Evolutionary conservation across 169 alveolate species (phyloP).

Genomic region (Plasmodium vinckei): DNA sequence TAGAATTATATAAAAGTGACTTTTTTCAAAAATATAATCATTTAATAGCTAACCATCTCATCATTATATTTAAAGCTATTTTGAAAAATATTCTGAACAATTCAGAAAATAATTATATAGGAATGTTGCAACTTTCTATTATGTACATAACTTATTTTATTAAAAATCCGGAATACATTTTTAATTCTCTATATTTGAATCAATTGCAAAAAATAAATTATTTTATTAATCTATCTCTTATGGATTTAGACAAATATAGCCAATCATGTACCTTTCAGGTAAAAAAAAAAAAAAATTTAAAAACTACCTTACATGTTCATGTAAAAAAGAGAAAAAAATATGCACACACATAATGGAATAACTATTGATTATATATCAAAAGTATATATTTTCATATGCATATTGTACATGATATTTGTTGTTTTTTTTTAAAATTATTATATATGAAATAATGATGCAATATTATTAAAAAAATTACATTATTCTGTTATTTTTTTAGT

Average conservation of each 20-base stretch:
- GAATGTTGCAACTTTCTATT: conserved; percentile 55
- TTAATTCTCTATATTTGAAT: conserved; percentile 6
- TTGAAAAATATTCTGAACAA: conserved; percentile 23
- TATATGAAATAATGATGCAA: too few species aligned
- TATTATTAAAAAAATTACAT: neutral
- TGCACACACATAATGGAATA: too few species aligned
- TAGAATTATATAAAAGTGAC: conserved; percentile 18
- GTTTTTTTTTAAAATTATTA: neutral
- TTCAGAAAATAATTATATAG: conserved; percentile 54
- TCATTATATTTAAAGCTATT: conserved; percentile 7
- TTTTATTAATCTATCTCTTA: neutral
- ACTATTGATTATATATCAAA: neutral
- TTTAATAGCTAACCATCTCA: neutral
- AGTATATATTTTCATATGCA: neutral
- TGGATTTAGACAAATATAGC: conserved; percentile 39
- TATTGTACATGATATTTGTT: neutral
- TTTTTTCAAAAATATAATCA: conserved; percentile 16
- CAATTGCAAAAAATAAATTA: conserved; percentile 22
- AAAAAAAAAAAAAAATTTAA: neutral
- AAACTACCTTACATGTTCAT: neutral
- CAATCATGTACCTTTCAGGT: conserved; percentile 55
- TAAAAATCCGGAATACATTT: conserved; percentile 5
- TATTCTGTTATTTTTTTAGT: conserved; percentile 12
- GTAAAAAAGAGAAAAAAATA: too few species aligned
- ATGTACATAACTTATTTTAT: conserved; percentile 44